Percentiles rank a stretch among this genome's conserved stretches.
Conservation (phyloP, 2,329 filamentous ascomycete genomes). For the Epichloe bromicola region DNA sequence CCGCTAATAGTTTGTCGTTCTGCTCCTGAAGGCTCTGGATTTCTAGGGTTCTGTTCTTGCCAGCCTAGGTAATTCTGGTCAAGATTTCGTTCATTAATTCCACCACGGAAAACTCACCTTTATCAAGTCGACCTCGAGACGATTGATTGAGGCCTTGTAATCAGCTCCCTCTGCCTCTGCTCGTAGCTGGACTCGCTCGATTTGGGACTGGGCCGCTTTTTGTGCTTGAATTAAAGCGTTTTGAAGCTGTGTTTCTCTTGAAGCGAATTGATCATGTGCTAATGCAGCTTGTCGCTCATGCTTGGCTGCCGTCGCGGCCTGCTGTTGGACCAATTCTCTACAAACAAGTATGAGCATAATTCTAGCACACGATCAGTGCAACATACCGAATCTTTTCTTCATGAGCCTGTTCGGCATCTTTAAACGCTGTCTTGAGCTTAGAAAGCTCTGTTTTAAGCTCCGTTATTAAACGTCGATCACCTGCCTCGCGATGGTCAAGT, state of each 20-base stretch:
- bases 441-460: conserved; percentile 20
- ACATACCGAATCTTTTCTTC: conserved; percentile 39
- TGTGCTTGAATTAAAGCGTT: conserved; percentile 31
- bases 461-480: conserved; percentile 55
- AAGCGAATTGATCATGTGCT: conserved; percentile 8
- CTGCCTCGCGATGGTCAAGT: conserved; percentile 59
- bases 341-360: neutral
- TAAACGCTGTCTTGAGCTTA: conserved; percentile 19
- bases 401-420: conserved; percentile 15
- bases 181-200: conserved; percentile 33
- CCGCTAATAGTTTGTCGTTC: conserved; percentile 20
- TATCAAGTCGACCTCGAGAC: conserved; percentile 48
- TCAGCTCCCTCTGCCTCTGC: conserved; percentile 52
- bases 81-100: neutral
- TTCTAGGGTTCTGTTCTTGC: conserved; percentile 47
- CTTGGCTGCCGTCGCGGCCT: conserved; percentile 12
- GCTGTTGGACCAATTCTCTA: conserved; percentile 12
- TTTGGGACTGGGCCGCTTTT: conserved; percentile 35
- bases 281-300: conserved; percentile 11
- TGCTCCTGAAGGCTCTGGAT: conserved; percentile 38
- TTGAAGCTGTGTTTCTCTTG: conserved; percentile 17
- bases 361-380: neutral
- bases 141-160: conserved; percentile 44
- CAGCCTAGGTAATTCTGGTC: conserved; percentile 29
- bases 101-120: conserved; percentile 29